A percentile compares a stretch with the other conserved stretches of the same genome.
These are phyloP conservation scores for Rhodotorula sp. DNA, from an alignment of 1,284 basidiomycete species.

Conservation along the genomic window DNA sequence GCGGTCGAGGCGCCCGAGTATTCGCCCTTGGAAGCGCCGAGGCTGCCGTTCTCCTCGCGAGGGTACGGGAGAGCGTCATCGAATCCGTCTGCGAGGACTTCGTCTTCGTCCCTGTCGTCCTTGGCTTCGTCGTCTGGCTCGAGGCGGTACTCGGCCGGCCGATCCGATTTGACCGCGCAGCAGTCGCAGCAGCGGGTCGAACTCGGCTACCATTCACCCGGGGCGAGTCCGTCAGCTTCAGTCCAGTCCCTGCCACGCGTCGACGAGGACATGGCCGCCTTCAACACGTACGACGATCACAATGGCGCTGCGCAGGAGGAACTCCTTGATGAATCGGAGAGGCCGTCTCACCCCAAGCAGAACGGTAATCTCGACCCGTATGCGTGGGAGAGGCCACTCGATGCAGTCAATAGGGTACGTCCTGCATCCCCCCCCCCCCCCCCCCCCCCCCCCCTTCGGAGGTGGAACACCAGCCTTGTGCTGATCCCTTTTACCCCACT, in stretches of 20 bases:
- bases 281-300: background rate
- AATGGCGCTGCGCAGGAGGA: constrained; percentile 29
- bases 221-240: background rate
- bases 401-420: constrained; percentile 35
- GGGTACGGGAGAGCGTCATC: background rate
- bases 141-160: background rate
- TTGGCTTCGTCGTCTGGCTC: background rate
- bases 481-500: background rate
- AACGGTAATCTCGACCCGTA: constrained; percentile 23
- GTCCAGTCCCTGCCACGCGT: background rate
- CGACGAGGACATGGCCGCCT: background rate
- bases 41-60: constrained; percentile 15
- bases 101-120: constrained; percentile 1
- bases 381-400: constrained; percentile 33
- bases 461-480: background rate
- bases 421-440: background rate
- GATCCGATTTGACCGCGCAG: background rate
- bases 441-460: background rate
- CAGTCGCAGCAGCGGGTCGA: background rate
- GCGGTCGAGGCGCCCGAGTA: constrained; percentile 5
- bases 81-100: background rate
- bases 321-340: constrained; percentile 20
- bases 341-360: background rate
- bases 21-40: constrained; percentile 21
- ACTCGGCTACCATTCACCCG: background rate